Base-by-base conservation (phyloP, 1,139 yeast species). In the Debaryomycetaceae sp. region DNA sequence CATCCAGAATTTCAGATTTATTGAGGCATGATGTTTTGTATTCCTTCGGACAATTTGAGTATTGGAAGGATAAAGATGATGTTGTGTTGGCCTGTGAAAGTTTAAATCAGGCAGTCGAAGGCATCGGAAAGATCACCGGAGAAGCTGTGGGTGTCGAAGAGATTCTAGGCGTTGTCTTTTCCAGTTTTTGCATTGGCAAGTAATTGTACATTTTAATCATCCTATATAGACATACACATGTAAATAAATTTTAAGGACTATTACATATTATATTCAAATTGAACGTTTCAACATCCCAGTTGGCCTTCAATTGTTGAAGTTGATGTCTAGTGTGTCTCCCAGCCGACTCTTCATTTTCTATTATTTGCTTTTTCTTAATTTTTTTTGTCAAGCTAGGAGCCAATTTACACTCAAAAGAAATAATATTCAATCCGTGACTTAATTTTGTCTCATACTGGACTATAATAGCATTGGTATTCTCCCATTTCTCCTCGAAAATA, bases 151-250 rank as follows among this genome's bases (percentile, higher is more conserved):
- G 96, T 0, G 77, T 91, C 0, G 98, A 93, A 57, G 99, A 93
- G 58, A 82, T 95, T 1, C 68, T 95, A 8, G 97, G 95, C 0
- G 93, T 87, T 3, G 95, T 93, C 0, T 93, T 93, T 60, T 83
- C 96, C 5, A 87, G 82, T 51, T 95, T 93, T 60, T 93, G 99
- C 63, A 89, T 93, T 38, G 99, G 99, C 5, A 93, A 93, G 63
- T 93, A 69, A 47, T 36, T 29, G 5, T n/a, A 40, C 34, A 17
- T 27, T 36, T n/a, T 36, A 29, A 8, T 35, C 24, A 38, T 24
- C 13, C 36, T 41, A 34, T 17, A 34, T 13, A 13, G 22, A 33
- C 29, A 29, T 34, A 44, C 33, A 39, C 35, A 44, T 4, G 31
- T 24, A 11, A 20, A 43, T n/a, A 27, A 8, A 20, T 14, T 13